These are phyloP conservation scores for Orbilia javanica DNA, from an alignment of 2,329 filamentous ascomycete genomes.

Conservation along the genomic window DNA sequence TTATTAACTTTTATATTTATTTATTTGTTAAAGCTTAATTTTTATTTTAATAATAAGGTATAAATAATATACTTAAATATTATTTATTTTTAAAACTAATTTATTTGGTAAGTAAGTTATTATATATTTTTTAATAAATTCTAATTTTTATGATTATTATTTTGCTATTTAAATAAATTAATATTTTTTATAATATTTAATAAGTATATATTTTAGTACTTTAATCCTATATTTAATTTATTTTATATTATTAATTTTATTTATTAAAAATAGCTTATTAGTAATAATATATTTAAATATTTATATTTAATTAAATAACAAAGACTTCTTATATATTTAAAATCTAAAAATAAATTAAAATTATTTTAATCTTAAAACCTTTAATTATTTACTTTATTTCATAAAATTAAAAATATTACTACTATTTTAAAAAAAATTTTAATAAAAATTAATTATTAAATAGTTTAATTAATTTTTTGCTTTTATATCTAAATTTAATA, in stretches of 20 bases:
- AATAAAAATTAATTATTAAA: slow-evolving; percentile 66
- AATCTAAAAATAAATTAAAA: slow-evolving; percentile 66
- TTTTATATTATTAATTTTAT: slow-evolving; percentile 65
- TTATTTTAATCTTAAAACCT: slow-evolving; percentile 65
- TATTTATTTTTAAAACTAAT: slow-evolving; percentile 67
- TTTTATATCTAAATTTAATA: slow-evolving; percentile 64
- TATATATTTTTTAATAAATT: slow-evolving; percentile 67
- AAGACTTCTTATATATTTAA: slow-evolving; percentile 66
- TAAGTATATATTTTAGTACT: slow-evolving; percentile 66
- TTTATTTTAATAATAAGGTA: slow-evolving; percentile 65
- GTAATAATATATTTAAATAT: slow-evolving; percentile 66
- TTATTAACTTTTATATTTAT: slow-evolving; percentile 64
- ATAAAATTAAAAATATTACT: slow-evolving; percentile 67
- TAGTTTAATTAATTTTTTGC: slow-evolving; percentile 65
- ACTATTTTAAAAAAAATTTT: slow-evolving; percentile 68
- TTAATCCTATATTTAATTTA: slow-evolving; percentile 66
- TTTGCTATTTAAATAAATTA: slow-evolving; percentile 67
- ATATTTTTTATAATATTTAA: slow-evolving; percentile 67
- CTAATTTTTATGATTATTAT: slow-evolving; percentile 67
- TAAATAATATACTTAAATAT: slow-evolving; percentile 66
- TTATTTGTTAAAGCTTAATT: slow-evolving; percentile 65
- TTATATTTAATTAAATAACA: slow-evolving; percentile 65
- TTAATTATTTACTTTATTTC: slow-evolving; percentile 67
- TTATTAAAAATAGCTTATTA: slow-evolving; percentile 67
- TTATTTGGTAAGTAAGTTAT: slow-evolving; percentile 67